Conservation (phyloP, 176 grass and related monocot species). For the Carex pumila region DNA sequence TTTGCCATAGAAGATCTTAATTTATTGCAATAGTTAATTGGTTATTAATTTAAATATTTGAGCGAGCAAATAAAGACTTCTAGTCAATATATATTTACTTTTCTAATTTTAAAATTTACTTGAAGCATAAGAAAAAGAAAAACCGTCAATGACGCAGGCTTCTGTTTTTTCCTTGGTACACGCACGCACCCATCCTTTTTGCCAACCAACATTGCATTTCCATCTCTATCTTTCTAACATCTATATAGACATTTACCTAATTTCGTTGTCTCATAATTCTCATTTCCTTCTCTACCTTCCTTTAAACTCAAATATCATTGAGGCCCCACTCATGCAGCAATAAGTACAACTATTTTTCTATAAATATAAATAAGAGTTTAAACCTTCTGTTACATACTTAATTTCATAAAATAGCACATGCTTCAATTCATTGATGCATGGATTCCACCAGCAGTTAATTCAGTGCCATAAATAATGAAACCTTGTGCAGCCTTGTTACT, state of each 20-base stretch:
- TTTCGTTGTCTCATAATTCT: neutral
- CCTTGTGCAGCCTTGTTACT: no score
- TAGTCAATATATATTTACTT: neutral
- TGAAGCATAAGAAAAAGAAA: neutral
- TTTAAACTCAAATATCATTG: neutral
- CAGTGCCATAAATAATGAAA: neutral
- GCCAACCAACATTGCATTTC: neutral
- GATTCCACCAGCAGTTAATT: neutral
- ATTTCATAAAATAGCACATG: neutral
- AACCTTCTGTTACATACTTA: neutral
- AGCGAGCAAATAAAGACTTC: no score
- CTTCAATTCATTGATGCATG: neutral
- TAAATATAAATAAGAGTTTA: neutral
- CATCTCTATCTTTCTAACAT: neutral
- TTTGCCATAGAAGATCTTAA: neutral
- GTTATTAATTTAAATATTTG: neutral
- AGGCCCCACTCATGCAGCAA: no score
- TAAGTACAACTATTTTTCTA: no score
- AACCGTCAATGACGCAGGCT: conserved; percentile 5
- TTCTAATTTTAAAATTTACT: neutral
- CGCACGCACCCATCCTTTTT: neutral
- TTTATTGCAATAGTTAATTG: neutral
- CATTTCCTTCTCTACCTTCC: neutral
- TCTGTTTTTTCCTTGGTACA: neutral
- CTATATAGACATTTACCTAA: conserved; percentile 15